phyloP scores from a whole-genome alignment of 2,329 filamentous ascomycete species.

The Akanthomyces muscarius region DNA sequence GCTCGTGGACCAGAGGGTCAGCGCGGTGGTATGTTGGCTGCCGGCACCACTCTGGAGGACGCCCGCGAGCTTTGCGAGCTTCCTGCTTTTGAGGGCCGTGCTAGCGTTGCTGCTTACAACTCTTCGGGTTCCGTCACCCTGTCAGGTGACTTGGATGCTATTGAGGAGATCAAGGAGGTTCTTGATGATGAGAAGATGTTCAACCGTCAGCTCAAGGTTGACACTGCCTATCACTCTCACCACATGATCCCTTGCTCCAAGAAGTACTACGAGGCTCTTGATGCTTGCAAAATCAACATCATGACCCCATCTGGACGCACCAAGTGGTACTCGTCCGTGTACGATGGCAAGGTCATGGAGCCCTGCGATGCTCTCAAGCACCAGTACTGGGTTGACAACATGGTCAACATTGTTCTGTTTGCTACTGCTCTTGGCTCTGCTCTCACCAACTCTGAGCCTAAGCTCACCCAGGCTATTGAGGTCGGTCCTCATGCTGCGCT shows the following conservation, averaged over 20 bases:
- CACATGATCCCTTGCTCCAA: conserved; percentile 18
- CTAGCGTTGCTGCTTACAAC: conserved; percentile 26
- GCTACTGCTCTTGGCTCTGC: conserved; percentile 24
- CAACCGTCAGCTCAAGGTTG: conserved; percentile 21
- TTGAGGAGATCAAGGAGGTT: conserved; percentile 18
- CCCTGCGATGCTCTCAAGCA: conserved; percentile 13
- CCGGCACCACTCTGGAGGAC: conserved; percentile 21
- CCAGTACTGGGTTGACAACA: conserved; percentile 36
- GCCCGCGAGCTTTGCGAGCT: conserved; percentile 19
- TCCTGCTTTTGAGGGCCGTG: conserved; percentile 21
- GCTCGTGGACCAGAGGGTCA: conserved; percentile 17
- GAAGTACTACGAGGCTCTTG: conserved; percentile 16
- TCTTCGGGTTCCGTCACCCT: conserved; percentile 23
- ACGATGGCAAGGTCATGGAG: conserved; percentile 19
- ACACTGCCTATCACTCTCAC: conserved; percentile 22
- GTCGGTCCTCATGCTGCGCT: conserved; percentile 46
- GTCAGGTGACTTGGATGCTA: conserved; percentile 21
- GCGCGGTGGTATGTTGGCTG: conserved; percentile 23
- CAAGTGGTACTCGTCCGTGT: conserved; percentile 21
- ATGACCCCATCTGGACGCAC: conserved; percentile 13
- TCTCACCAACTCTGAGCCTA: conserved; percentile 16
- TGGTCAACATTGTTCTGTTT: conserved; percentile 34
- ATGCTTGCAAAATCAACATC: conserved; percentile 15
- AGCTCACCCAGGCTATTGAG: conserved; percentile 36
- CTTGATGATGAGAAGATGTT: conserved; percentile 21